Base-by-base conservation (phyloP, 2,329 filamentous ascomycete species). In the Aureobasidium sp. region DNA sequence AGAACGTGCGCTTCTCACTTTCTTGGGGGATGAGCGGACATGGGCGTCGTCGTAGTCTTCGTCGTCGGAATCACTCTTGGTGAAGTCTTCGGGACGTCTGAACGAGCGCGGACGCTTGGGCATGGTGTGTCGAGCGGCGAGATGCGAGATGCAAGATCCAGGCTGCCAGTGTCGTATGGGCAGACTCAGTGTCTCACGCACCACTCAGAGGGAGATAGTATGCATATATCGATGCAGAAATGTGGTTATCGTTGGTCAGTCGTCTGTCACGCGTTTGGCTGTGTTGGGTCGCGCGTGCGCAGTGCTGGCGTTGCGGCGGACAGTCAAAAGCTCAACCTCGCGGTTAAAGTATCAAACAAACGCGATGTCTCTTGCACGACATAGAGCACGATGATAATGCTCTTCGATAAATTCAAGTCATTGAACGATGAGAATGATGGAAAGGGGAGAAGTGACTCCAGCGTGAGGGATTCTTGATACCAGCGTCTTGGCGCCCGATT, bases 11-110 rank as follows among this genome's bases (percentile, higher is more conserved):
- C 42, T 57, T 51, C 60, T 64, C 25, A 8, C n/a, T 47, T 62
- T 62, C 11, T 67, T 67, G 16, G 68, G 60, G 29, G 66, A 64
- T 10, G 64, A 65, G 3, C 66, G 59, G 3, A 67, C 64, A 13
- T 65, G 62, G 34, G 64, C 62, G 48, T 62, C 61, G 44, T 64
- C 69, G 67, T 70, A 75, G 64, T 75, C 73, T n/a, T 66, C 65
- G 66, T 76, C 74, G 63, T 74, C 71, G 32, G 68, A 67, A 63
- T 76, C 74, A 62, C 67, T 69, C 53, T 70, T 70, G 65, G 66
- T 74, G 62, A 71, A 74, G 58, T 68, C 66, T 55, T 72, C 69
- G 61, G 67, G 64, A 64, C 74, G 44, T 42, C 74, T 49, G 45
- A 50, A 59, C 27, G 44, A 41, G 45, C 45, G 57, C 45, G 44